Conservation (phyloP, 1,284 basidiomycete species). For the Moesziomyces sp. region DNA sequence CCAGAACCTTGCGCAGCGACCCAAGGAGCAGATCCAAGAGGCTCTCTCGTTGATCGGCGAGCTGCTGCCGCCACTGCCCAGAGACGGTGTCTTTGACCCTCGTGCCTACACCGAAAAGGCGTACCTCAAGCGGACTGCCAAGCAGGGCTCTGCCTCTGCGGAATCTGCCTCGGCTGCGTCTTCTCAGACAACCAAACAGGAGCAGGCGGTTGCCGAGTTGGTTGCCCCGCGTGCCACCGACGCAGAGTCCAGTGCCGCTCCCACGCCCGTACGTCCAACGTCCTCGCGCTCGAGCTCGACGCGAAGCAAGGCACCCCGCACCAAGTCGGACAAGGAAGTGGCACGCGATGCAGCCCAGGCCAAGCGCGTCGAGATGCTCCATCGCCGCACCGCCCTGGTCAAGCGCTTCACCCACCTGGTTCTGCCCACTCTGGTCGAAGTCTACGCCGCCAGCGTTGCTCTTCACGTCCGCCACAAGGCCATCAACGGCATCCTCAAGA, state of each 20-base stretch:
- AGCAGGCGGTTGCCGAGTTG: conserved; percentile 7
- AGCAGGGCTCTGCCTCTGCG: conserved; percentile 1
- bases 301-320: conserved; percentile 15
- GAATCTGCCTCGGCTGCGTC: background rate
- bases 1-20: conserved; percentile 93
- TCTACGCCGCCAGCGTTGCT: conserved; percentile 64
- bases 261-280: conserved; percentile 8
- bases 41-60: conserved; percentile 61
- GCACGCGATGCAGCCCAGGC: conserved; percentile 51
- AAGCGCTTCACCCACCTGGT: conserved; percentile 62
- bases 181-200: conserved; percentile 2
- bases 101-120: conserved; percentile 89
- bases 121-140: conserved; percentile 68
- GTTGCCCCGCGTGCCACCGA: background rate
- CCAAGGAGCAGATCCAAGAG: conserved; percentile 77
- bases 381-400: conserved; percentile 51
- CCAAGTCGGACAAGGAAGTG: conserved; percentile 53
- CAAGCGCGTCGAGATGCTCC: conserved; percentile 57
- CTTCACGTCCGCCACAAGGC: conserved; percentile 56
- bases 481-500: conserved; percentile 61
- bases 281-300: conserved; percentile 22
- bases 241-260: conserved; percentile 2
- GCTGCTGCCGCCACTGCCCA: conserved; percentile 61
- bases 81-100: conserved; percentile 92
- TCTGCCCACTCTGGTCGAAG: conserved; percentile 63